These are phyloP conservation scores for Mortierella sp. DNA, from an alignment of 371 early-diverging fungal species.

Conservation along the genomic window DNA sequence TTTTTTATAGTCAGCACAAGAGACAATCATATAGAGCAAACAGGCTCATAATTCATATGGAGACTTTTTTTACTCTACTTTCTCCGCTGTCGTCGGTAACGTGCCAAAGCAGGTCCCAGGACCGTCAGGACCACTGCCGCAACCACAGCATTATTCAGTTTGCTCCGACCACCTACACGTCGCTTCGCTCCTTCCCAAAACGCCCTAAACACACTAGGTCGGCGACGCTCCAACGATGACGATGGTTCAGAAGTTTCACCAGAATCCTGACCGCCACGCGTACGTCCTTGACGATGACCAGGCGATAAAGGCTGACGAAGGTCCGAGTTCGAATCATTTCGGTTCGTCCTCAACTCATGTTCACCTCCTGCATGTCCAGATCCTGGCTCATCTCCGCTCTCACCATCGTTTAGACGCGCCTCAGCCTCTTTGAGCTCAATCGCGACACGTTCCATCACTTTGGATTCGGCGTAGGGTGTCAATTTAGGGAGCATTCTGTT, in stretches of 20 bases:
- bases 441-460: constrained; percentile 11
- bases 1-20: too few species aligned
- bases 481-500: constrained; percentile 27
- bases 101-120: constrained; percentile 29
- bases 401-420: constrained; percentile 1
- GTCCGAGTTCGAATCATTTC: neutral
- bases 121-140: constrained; percentile 27
- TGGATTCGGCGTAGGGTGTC: constrained; percentile 27
- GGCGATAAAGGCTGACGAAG: too few species aligned
- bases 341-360: constrained; percentile 12
- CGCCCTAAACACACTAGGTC: constrained; percentile 23
- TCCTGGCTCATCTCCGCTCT: neutral
- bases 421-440: constrained; percentile 19
- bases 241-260: neutral
- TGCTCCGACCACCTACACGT: constrained; percentile 9
- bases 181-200: constrained; percentile 9
- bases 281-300: too few species aligned
- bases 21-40: too few species aligned
- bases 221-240: constrained; percentile 11
- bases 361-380: neutral
- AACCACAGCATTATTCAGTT: constrained; percentile 16
- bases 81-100: constrained; percentile 18
- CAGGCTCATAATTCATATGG: too few species aligned
- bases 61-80: neutral
- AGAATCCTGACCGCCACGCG: neutral